Percentiles rank a stretch among this genome's conserved stretches.
These are phyloP conservation scores for Corymbia maculata DNA, from an alignment of 345 rosid species.

Conservation along the genomic window DNA sequence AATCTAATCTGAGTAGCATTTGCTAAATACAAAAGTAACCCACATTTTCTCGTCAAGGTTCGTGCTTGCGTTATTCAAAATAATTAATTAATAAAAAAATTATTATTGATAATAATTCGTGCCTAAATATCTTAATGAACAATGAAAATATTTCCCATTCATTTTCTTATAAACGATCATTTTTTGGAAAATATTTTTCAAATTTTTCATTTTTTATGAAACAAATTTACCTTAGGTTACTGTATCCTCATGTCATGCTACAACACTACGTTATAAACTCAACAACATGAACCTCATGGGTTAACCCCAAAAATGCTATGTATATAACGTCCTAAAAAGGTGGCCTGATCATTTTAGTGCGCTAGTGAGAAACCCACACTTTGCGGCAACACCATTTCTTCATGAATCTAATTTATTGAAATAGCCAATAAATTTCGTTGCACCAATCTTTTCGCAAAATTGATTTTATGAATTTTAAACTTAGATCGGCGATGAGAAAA, in stretches of 20 bases:
- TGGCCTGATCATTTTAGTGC: rapidly evolving
- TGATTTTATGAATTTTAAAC: neutral
- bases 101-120: too few relatives aligned
- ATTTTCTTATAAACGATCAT: too few relatives aligned
- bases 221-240: neutral
- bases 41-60: neutral
- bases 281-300: neutral
- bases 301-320: neutral
- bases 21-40: neutral
- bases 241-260: neutral
- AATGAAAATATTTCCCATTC: too few relatives aligned
- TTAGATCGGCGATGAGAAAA: neutral
- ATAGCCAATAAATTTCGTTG: too few relatives aligned
- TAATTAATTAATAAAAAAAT: too few relatives aligned
- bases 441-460: too few relatives aligned
- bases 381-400: too few relatives aligned
- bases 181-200: too few relatives aligned
- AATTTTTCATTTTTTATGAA: rapidly evolving
- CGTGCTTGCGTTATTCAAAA: neutral
- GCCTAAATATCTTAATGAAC: too few relatives aligned
- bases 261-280: rapidly evolving
- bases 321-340: neutral
- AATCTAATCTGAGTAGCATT: neutral
- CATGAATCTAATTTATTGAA: too few relatives aligned
- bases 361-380: too few relatives aligned